phyloP scores from a whole-genome alignment of 140 eudicot species.

The Ambrosia hybrid region DNA sequence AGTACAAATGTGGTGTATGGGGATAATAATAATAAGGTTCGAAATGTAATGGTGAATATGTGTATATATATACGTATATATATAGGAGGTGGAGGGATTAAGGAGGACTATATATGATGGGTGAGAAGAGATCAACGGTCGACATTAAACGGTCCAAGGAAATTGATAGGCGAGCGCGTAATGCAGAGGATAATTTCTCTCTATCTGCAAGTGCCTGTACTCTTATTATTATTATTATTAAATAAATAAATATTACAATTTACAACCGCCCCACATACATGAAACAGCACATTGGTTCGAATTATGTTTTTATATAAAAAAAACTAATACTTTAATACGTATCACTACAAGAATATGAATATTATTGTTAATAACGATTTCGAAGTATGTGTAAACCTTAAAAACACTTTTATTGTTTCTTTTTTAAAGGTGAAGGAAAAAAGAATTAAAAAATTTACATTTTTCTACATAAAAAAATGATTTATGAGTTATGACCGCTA shows the following conservation, averaged over 20 bases:
- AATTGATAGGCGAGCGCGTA: slow-evolving; percentile 23
- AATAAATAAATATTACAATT: too few species aligned
- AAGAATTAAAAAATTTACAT: too few species aligned
- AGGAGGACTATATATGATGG: background rate
- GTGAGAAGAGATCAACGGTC: slow-evolving; percentile 36
- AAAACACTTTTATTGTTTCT: too few species aligned
- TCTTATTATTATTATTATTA: too few species aligned
- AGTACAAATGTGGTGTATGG: background rate
- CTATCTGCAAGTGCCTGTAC: slow-evolving; percentile 11
- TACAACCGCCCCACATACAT: background rate
- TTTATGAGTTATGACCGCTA: too few species aligned
- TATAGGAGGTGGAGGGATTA: slow-evolving; percentile 10
- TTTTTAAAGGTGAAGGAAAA: too few species aligned
- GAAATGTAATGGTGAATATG: slow-evolving; percentile 12
- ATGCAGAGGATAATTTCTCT: slow-evolving; percentile 29
- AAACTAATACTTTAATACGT: too few species aligned
- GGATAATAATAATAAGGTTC: too few species aligned
- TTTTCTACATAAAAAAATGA: too few species aligned
- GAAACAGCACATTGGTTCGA: slow-evolving; percentile 21
- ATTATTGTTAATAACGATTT: too few species aligned
- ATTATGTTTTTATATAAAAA: background rate
- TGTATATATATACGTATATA: background rate
- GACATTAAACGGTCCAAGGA: slow-evolving; percentile 16
- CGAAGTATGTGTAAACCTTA: too few species aligned
- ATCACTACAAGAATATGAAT: too few species aligned